Percentiles rank a stretch among this genome's conserved stretches.
Conservation (phyloP, 176 grass and related monocot species). For the Oryza rufipogon region DNA sequence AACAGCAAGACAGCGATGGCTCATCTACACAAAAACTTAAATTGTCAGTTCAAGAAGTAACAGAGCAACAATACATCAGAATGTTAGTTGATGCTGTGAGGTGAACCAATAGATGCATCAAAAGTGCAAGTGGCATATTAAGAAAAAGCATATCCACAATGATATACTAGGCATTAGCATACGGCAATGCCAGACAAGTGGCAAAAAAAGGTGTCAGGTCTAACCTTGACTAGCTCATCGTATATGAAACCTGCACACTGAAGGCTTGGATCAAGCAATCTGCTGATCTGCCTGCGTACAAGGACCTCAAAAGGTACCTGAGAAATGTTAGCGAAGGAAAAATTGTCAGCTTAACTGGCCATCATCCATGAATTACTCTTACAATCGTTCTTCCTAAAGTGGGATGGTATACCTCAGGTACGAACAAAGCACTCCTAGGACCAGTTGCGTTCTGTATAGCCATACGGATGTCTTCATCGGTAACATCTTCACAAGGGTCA, state of each 20-base stretch:
- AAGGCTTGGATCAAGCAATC: slow-evolving; percentile 90
- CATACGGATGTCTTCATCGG: slow-evolving; percentile 94
- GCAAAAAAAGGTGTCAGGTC: not conserved
- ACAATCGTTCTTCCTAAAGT: not conserved
- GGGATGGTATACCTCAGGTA: slow-evolving; percentile 73
- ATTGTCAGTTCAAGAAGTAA: slow-evolving; percentile 33
- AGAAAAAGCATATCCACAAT: not conserved
- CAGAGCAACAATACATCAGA: slow-evolving; percentile 10
- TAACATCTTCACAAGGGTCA: slow-evolving; percentile 97
- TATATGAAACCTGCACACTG: slow-evolving; percentile 98
- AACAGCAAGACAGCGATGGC: slow-evolving; percentile 68
- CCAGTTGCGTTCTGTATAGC: slow-evolving; percentile 98
- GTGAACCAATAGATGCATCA: slow-evolving; percentile 21
- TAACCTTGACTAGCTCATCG: slow-evolving; percentile 90
- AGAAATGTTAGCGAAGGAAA: slow-evolving; percentile 33
- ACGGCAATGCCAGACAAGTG: not conserved
- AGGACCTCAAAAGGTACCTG: slow-evolving; percentile 97
- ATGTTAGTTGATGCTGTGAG: slow-evolving; percentile 7
- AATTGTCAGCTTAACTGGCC: slow-evolving; percentile 23
- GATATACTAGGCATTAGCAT: not conserved
- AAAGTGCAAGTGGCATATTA: not conserved
- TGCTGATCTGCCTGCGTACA: slow-evolving; percentile 90
- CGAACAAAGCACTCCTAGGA: slow-evolving; percentile 92
- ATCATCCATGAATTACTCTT: not conserved
- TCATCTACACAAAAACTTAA: slow-evolving; percentile 65